These are phyloP conservation scores for Chrysosporium keratinophilum DNA, from an alignment of 2,329 filamentous ascomycete species.

Conservation along the genomic window DNA sequence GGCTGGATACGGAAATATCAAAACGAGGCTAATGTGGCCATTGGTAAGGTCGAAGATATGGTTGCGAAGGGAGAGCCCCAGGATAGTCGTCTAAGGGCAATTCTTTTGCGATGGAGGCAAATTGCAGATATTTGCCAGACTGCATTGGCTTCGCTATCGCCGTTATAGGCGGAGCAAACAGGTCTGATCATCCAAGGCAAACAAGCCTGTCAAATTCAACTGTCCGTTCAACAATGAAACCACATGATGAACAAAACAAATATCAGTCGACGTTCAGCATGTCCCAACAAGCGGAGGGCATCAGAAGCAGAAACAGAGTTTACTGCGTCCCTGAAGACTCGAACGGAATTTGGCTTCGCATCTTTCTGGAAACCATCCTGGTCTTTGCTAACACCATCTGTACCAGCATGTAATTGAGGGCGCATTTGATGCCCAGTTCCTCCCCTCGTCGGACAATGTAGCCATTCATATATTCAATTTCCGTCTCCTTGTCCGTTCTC, in stretches of 20 bases:
- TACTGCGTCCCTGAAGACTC: constrained; percentile 10
- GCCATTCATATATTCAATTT: constrained; percentile 78
- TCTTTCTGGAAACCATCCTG: constrained; percentile 31
- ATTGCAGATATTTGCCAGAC: constrained; percentile 27
- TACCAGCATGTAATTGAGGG: constrained; percentile 62
- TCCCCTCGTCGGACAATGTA: constrained; percentile 69
- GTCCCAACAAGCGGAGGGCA: not conserved
- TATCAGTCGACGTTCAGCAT: not conserved
- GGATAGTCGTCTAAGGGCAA: constrained; percentile 20
- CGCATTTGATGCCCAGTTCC: constrained; percentile 60
- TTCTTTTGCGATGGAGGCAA: constrained; percentile 33
- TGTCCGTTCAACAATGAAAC: not conserved
- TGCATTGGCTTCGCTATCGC: constrained; percentile 17
- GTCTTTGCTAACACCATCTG: constrained; percentile 63
- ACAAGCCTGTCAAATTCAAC: not conserved
- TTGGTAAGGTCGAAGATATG: constrained; percentile 15
- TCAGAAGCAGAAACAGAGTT: not conserved
- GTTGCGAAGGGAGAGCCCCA: not conserved
- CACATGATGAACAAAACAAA: too few species aligned
- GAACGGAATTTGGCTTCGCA: constrained; percentile 28
- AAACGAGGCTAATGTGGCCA: constrained; percentile 26
- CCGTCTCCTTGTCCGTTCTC: constrained; percentile 52
- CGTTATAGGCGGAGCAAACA: not conserved
- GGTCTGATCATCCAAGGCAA: not conserved
- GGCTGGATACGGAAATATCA: constrained; percentile 30